phyloP scores from a whole-genome alignment of 179 eudicot genomes.

The Silene vulgaris region DNA sequence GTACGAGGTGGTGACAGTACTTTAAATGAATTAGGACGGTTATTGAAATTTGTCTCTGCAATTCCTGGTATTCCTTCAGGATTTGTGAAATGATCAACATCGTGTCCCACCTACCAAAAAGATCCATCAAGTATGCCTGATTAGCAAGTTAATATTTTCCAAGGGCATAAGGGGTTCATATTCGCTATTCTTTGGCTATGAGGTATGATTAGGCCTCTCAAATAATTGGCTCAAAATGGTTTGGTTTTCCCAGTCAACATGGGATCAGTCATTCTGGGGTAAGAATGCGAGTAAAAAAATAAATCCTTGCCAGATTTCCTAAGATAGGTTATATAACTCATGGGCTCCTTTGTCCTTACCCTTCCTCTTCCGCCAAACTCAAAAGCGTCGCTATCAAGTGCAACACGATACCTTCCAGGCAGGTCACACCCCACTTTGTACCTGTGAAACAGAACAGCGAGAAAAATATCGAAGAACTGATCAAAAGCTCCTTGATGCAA shows the following conservation, averaged over 20 bases:
- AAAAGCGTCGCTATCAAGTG: slow-evolving; percentile 87
- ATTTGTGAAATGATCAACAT: slow-evolving; percentile 78
- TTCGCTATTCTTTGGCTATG: not conserved
- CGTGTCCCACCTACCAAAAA: slow-evolving; percentile 71
- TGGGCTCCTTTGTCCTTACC: slow-evolving; percentile 41
- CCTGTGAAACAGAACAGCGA: slow-evolving; percentile 31
- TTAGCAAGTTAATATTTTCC: not conserved
- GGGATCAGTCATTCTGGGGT: not conserved
- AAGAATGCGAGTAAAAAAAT: not conserved
- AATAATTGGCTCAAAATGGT: not conserved
- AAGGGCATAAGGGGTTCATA: not conserved
- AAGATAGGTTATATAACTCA: not conserved
- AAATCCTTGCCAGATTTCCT: not conserved
- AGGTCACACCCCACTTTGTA: slow-evolving; percentile 96
- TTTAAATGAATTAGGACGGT: slow-evolving; percentile 94
- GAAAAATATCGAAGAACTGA: not conserved
- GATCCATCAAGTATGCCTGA: not conserved
- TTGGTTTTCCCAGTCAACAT: not conserved
- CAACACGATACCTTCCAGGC: slow-evolving; percentile 96
- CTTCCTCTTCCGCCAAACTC: slow-evolving; percentile 97
- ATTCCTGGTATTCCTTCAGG: slow-evolving; percentile 97
- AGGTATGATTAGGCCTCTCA: not conserved
- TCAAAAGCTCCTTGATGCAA: not conserved
- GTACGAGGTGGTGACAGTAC: slow-evolving; percentile 89
- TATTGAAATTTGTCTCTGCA: slow-evolving; percentile 90